phyloP scores from a whole-genome alignment of 768 basidiomycete species.

The Inosperma sp. region DNA sequence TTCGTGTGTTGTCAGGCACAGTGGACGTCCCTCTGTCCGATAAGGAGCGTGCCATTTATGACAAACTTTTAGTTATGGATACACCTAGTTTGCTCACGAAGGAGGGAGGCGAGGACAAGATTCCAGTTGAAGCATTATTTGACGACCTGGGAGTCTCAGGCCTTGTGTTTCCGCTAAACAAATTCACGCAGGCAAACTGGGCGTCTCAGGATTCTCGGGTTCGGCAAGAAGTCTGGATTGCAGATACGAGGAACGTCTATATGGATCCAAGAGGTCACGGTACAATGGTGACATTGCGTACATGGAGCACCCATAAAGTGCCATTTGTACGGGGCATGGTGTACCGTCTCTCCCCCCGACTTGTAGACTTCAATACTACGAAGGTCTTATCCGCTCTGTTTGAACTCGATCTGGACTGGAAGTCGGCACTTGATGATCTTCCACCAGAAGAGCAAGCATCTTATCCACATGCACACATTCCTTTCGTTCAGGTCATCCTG shows the following conservation, averaged over 20 bases:
- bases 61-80: constrained; percentile 43
- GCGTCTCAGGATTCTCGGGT: constrained; percentile 35
- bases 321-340: constrained; percentile 29
- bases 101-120: constrained; percentile 22
- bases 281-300: constrained; percentile 35
- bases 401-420: constrained; percentile 41
- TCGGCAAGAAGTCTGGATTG: constrained; percentile 35
- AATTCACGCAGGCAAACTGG: constrained; percentile 36
- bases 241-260: constrained; percentile 39
- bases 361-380: constrained; percentile 51
- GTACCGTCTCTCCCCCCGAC: constrained; percentile 45
- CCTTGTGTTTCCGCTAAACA: constrained; percentile 41
- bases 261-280: constrained; percentile 23
- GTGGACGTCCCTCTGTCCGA: constrained; percentile 39
- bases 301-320: constrained; percentile 33
- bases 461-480: constrained; percentile 25
- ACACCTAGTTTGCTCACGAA: constrained; percentile 11
- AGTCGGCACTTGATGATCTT: constrained; percentile 13
- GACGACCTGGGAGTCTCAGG: constrained; percentile 47
- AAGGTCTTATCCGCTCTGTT: constrained; percentile 43
- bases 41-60: constrained; percentile 39
- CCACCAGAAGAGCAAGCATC: constrained; percentile 10
- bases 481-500: constrained; percentile 42
- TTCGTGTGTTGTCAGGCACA: constrained; percentile 39
- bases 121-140: constrained; percentile 46